phyloP scores from a whole-genome alignment of 2,329 filamentous ascomycete genomes.

The Pestalotiopsis sp. region DNA sequence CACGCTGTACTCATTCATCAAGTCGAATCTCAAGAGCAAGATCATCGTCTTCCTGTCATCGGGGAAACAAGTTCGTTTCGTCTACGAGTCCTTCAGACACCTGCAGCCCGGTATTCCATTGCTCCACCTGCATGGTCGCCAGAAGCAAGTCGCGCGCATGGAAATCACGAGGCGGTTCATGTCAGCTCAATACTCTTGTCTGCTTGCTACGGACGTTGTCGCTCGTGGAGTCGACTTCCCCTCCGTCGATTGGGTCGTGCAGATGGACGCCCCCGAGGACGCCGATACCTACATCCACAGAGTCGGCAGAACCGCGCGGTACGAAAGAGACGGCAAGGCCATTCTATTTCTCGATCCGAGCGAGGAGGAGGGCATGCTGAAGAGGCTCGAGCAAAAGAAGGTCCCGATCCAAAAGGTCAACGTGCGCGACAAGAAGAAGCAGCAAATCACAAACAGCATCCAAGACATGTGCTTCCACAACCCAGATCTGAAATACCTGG shows the following conservation, averaged over 20 bases:
- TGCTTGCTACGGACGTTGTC: constrained; percentile 95
- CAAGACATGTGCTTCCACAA: constrained; percentile 97
- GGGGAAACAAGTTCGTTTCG: constrained; percentile 94
- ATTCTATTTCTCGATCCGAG: constrained; percentile 91
- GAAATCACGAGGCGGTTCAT: constrained; percentile 88
- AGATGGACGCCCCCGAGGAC: constrained; percentile 95
- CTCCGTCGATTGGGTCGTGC: constrained; percentile 97
- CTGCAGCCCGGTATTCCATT: constrained; percentile 93
- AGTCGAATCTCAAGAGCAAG: constrained; percentile 88
- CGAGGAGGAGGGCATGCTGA: constrained; percentile 90
- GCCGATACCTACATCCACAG: constrained; percentile 97
- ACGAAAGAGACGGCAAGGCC: constrained; percentile 83
- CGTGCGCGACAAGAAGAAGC: constrained; percentile 86
- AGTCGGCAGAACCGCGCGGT: constrained; percentile 92
- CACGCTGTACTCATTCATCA: constrained; percentile 89
- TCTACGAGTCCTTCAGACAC: constrained; percentile 90
- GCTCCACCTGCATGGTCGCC: constrained; percentile 88
- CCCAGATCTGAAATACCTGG: constrained; percentile 89
- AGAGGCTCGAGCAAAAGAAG: constrained; percentile 83
- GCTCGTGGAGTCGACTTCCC: constrained; percentile 95
- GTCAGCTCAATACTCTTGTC: constrained; percentile 77
- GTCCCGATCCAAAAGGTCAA: constrained; percentile 87
- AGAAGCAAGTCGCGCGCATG: constrained; percentile 86
- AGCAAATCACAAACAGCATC: constrained; percentile 79
- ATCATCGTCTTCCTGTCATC: constrained; percentile 95